Evolutionary conservation across 768 basidiomycete genomes (phyloP).

Genomic region (Sistotremastrum suecicum): DNA sequence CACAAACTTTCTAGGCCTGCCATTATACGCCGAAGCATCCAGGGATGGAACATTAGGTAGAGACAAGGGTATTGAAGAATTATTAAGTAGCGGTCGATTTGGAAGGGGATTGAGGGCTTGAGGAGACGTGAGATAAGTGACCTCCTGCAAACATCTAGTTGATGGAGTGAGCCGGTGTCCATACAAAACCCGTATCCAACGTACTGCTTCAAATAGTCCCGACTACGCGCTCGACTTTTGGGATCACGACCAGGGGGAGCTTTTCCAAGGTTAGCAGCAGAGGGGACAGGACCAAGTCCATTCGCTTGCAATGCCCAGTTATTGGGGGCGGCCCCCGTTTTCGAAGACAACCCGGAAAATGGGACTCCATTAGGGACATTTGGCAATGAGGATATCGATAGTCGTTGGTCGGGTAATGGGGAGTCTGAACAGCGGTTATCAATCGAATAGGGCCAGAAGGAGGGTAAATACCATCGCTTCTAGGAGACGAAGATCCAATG

Average conservation of each 20-base stretch:
- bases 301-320: slow-evolving; percentile 21
- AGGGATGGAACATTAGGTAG: slow-evolving; percentile 63
- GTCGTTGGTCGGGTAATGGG: slow-evolving; percentile 49
- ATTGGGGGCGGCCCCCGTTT: slow-evolving; percentile 41
- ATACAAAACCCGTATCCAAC: slow-evolving; percentile 16
- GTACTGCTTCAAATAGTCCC: slow-evolving; percentile 95
- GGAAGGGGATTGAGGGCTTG: slow-evolving; percentile 96
- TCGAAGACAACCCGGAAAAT: slow-evolving; percentile 28
- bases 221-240: slow-evolving; percentile 86
- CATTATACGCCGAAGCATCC: slow-evolving; percentile 61
- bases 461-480: slow-evolving; percentile 55
- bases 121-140: slow-evolving; percentile 91
- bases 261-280: slow-evolving; percentile 40
- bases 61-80: slow-evolving; percentile 45
- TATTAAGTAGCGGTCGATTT: slow-evolving; percentile 64
- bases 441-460: slow-evolving; percentile 3
- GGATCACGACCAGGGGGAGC: slow-evolving; percentile 78
- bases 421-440: slow-evolving; percentile 34
- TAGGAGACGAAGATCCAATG: slow-evolving; percentile 59
- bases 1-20: slow-evolving; percentile 68
- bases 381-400: slow-evolving; percentile 17
- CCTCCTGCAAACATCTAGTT: slow-evolving; percentile 86
- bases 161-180: slow-evolving; percentile 5
- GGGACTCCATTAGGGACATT: slow-evolving; percentile 41
- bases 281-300: slow-evolving; percentile 28